Base-by-base conservation (phyloP, 2,329 filamentous ascomycete species). In the Emmonsiellopsis sp. region DNA sequence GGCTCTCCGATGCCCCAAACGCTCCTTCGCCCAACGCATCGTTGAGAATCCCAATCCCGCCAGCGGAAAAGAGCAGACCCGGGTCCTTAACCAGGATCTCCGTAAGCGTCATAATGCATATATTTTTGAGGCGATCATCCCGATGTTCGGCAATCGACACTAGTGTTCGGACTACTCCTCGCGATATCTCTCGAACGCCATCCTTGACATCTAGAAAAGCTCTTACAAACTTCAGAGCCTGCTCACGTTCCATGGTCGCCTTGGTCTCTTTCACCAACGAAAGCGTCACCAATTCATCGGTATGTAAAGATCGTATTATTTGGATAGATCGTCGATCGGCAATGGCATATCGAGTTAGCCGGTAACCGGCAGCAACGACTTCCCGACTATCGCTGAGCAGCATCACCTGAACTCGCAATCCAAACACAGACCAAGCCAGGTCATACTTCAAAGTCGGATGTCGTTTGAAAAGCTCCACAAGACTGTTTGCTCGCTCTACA, bases 171-270 rank as follows among this genome's bases (percentile, higher is more conserved):
- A 95, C 87, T 17, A 98, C 84, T 0, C 88, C 85, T 55, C 87
- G 81, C 1, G 93, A 94, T 37, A 98, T 80, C 67, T 98, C 92
- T 57, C 82, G 80, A 7, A 94, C 85, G 9, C 93, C 93, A 57
- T 90, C 88, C 65, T 96, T 96, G 58, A 97, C 89, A 65, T 98
- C 93, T 2, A 98, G 75, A 64, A 98, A 98, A 8, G 91, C 88
- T 55, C 93, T 83, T 31, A 97, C 85, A 67, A 98, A 96, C 68
- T 98, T 98, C 62, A 98, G 76, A 10, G 93, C 93, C 71, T 98
- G 93, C 69, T 98, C 93, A 52, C 94, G 82, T 73, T 98, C 93
- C 14, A 98, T 88, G 61, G 92, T 91, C n/a, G 92, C 88, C 69
- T 96, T 97, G 64, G 87, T 86, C 68, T 97, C 93, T 67, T 97